Conservation (phyloP, 352 stramenopile species). For the Phytophthora pseudosyringae region DNA sequence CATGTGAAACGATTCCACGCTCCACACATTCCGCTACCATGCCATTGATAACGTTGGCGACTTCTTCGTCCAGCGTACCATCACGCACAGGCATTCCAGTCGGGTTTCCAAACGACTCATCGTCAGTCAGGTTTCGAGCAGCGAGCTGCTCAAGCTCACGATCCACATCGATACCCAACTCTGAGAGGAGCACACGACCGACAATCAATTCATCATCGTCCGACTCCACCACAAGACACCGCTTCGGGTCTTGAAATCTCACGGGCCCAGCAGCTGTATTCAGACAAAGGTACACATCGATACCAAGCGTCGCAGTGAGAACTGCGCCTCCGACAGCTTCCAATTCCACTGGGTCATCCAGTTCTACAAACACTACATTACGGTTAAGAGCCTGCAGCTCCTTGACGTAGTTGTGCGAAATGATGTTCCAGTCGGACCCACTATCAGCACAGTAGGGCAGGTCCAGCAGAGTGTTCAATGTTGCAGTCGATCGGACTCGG, state of each 20-base stretch:
- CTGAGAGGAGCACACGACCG: not conserved
- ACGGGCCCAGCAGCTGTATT: slow-evolving; percentile 18
- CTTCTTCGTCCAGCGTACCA: no score
- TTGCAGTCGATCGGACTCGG: slow-evolving; percentile 2
- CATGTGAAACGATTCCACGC: not conserved
- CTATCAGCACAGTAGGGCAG: not conserved
- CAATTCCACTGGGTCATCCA: not conserved
- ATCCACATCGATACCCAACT: slow-evolving; percentile 2
- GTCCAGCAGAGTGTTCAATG: not conserved
- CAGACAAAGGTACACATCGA: slow-evolving; percentile 9
- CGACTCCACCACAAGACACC: slow-evolving; percentile 12
- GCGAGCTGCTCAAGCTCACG: slow-evolving; percentile 8
- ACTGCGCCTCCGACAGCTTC: not conserved
- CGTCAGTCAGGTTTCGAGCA: not conserved
- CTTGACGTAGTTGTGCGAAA: not conserved
- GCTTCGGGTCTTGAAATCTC: not conserved
- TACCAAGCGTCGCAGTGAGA: slow-evolving; percentile 4
- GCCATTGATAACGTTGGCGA: no score
- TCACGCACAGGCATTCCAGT: no score
- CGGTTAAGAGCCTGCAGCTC: slow-evolving; percentile 3
- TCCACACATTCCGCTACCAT: no score
- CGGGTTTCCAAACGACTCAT: no score
- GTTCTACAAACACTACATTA: slow-evolving; percentile 1
- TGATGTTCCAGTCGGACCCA: slow-evolving; percentile 3
- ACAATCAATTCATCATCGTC: slow-evolving; percentile 14